A percentile compares a stretch with the other conserved stretches of the same genome.
Conservation (phyloP, 2,329 filamentous ascomycete species). For the Pseudogymnoascus sp. region DNA sequence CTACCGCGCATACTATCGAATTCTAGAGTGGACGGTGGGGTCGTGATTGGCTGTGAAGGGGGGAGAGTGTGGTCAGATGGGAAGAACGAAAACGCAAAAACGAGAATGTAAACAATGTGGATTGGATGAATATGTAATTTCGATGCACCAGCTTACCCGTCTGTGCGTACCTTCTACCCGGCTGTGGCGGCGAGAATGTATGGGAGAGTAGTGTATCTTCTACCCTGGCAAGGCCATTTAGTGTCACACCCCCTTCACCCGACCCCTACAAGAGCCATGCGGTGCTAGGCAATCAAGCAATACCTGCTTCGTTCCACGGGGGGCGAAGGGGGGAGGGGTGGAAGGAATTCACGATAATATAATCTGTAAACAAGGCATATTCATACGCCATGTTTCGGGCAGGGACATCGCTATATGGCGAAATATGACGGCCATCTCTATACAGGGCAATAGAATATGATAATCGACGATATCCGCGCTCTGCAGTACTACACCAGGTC, state of each 20-base stretch:
- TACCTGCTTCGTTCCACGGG: background rate
- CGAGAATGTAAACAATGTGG: background rate
- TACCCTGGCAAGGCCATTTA: background rate
- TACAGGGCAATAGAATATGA: background rate
- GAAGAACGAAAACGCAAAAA: background rate
- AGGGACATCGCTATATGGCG: background rate
- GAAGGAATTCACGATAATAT: background rate
- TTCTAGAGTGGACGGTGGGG: background rate
- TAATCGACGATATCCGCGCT: background rate
- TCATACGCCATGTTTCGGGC: background rate
- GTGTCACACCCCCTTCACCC: background rate
- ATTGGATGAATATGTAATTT: background rate
- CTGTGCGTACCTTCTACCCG: background rate
- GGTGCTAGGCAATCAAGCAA: background rate
- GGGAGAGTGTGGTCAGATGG: background rate
- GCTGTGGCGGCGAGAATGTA: background rate
- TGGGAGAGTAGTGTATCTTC: background rate
- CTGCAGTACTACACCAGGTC: background rate
- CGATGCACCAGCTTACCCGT: background rate
- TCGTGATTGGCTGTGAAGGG: background rate
- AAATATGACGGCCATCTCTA: background rate
- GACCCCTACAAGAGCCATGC: background rate
- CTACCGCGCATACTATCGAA: background rate
- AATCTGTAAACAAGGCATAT: background rate
- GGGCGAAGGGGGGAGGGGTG: background rate